Base-by-base conservation (phyloP, 2,329 filamentous ascomycete species). In the Botryotinia calthae region DNA sequence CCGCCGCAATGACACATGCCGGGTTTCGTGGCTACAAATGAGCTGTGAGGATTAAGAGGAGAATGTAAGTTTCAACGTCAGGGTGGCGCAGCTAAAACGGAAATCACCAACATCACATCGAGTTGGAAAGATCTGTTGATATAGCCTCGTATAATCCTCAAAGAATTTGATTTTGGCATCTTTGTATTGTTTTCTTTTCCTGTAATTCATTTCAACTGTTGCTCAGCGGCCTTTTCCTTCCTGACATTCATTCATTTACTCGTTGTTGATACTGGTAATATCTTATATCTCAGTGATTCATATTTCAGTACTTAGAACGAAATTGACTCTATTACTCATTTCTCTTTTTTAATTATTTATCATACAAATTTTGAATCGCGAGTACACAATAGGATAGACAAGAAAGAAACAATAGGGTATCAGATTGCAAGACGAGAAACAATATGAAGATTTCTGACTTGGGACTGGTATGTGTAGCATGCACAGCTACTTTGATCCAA, bases 371-470 rank as follows among this genome's bases (percentile, higher is more conserved):
- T 12, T 25, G 14, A 28, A 5, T 18, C 2, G 2, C 5, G 37
- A 68, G 8, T 25, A n/a, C 10, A 28, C 22, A 31, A 20, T 3
- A 31, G 10, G 42, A 31, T 5, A 68, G 9, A 54, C 18, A 31
- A 56, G 46, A 31, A 56, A 67, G 3, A 44, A 42, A 16, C 14
- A 16, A 34, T 48, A 68, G 9, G 34, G 22, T 0, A 54, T 22
- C 25, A 28, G 5, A 65, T 44, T 37, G 22, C 12, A 44, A 22
- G 10, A 0, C 22, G 12, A 54, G 37, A 7, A 22, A 48, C 22
- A 68, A 61, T 6, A 72, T 72, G 70, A 72, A 51, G 40, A 25
- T 68, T 42, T 34, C 40, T 18, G 63, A 44, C 37, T 58, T 72
- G 8, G 63, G 70, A 48, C n/a, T 68, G 4, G 40, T 72, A 7